phyloP scores from a whole-genome alignment of 148 eudicot species.

The Beta vulgaris region DNA sequence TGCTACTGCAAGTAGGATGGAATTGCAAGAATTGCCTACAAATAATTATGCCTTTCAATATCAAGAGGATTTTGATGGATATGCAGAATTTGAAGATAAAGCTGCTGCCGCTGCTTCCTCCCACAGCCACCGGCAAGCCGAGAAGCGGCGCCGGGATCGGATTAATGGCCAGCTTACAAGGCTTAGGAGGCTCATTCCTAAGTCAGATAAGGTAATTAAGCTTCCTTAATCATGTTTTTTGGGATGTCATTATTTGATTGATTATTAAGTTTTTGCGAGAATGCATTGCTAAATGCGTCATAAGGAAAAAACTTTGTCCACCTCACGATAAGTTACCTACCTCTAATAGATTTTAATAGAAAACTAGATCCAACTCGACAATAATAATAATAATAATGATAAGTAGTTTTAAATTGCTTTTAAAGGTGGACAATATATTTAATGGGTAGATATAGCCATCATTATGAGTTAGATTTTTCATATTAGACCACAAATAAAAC shows the following conservation, averaged over 20 bases:
- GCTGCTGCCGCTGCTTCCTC: constrained; percentile 33
- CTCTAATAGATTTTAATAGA: no score
- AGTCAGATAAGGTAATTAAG: constrained; percentile 73
- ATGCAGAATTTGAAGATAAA: constrained; percentile 25
- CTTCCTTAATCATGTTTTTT: neutral
- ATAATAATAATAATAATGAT: no score
- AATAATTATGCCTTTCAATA: neutral
- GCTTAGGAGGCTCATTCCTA: constrained; percentile 76
- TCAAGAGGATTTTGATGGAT: constrained; percentile 19
- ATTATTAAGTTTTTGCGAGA: neutral
- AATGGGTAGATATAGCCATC: no score
- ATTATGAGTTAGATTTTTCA: no score
- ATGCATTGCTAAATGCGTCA: neutral
- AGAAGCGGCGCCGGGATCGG: constrained; percentile 87
- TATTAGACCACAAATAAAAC: no score
- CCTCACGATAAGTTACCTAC: no score
- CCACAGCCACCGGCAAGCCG: constrained; percentile 88
- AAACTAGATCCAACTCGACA: no score
- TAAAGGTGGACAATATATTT: no score
- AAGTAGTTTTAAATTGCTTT: no score
- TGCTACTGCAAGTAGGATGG: constrained; percentile 3
- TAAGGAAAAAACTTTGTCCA: no score
- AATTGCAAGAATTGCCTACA: neutral
- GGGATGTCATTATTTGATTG: neutral
- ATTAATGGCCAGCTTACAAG: constrained; percentile 83